Percentiles rank a stretch among this genome's conserved stretches.
These are phyloP conservation scores for Exophiala calicioides DNA, from an alignment of 2,329 filamentous ascomycete species.

Conservation along the genomic window DNA sequence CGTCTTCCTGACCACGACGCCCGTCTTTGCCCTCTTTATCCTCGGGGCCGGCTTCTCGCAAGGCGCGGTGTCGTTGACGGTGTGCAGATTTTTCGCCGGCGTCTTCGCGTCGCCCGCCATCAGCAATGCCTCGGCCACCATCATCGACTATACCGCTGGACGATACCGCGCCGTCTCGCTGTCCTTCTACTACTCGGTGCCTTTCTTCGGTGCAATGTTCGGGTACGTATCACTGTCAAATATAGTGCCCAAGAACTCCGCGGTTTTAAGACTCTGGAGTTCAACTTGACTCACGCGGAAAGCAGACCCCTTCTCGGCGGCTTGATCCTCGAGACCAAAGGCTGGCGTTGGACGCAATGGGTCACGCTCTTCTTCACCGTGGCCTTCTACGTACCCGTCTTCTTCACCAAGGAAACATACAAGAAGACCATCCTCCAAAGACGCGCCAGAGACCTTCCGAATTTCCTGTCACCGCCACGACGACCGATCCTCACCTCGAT, in stretches of 20 bases:
- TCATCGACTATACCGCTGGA: constrained; percentile 30
- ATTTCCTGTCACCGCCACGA: constrained; percentile 43
- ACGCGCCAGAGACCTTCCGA: constrained; percentile 17
- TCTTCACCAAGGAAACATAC: constrained; percentile 38
- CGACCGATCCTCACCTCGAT: constrained; percentile 56
- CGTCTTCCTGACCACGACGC: constrained; percentile 39
- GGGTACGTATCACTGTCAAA: constrained; percentile 15
- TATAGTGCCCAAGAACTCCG: no score
- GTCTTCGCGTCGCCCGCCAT: constrained; percentile 32
- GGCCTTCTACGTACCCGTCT: constrained; percentile 34
- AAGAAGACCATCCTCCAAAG: constrained; percentile 29
- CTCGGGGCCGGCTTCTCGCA: constrained; percentile 28
- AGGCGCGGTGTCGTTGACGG: constrained; percentile 23
- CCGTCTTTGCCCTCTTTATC: constrained; percentile 40
- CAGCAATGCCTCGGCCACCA: constrained; percentile 33
- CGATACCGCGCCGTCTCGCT: constrained; percentile 24
- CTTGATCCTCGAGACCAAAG: constrained; percentile 61
- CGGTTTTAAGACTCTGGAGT: neutral
- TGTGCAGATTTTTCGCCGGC: constrained; percentile 33
- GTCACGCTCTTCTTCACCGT: constrained; percentile 35
- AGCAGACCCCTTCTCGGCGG: constrained; percentile 50
- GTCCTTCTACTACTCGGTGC: constrained; percentile 30
- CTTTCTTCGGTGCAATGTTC: constrained; percentile 29
- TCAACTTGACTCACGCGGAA: constrained; percentile 10
- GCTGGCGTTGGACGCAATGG: constrained; percentile 40